Base-by-base conservation (phyloP, 1,284 basidiomycete species). In the Moesziomyces globuligerus region DNA sequence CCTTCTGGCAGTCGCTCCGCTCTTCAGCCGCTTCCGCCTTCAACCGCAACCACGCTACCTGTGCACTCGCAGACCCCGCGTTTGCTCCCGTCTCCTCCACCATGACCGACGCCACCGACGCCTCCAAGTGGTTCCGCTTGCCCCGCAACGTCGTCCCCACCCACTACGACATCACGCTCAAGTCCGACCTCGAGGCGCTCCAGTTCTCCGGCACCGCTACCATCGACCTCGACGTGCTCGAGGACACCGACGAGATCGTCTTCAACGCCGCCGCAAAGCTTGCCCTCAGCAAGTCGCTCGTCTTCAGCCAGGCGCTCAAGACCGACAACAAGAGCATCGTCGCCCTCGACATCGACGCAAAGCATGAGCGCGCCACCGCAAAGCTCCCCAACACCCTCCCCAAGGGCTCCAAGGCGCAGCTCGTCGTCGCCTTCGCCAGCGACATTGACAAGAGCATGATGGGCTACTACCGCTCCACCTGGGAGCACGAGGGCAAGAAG, bases 91-190 rank as follows among this genome's bases (percentile, higher is more conserved):
- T 61, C 45, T 61, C 68, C 41, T 62, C 68, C 55, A 47, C 46
- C 69, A 72, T 72, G 69, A 55, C 64, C 39, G 48, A 65, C 59
- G 64, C 69, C 28, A 49, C 58, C 55, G 69, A 72, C 49, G 64
- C 64, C n/a, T 73, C 70, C 54, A 61, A 69, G 64, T 75, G 73
- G 75, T 91, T 90, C 83, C 89, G 92, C 72, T 87, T 95, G 47
- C 92, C 92, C 11, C 87, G 86, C 10, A 85, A 89, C 74, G 88
- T 92, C 58, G 88, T 86, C 72, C 90, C 92, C 20, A 86, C 84
- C 24, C 92, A 94, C 83, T 97, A 96, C 84, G 91, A 86, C 75
- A 83, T 96, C 48, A 90, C 88, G 45, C 85, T 95, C 83, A 90
- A 87, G 81, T 79, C 94, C 3, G 91, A 95, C 83, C 87, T 97